A percentile compares a stretch with the other conserved stretches of the same genome.
Conservation (phyloP, 2,329 filamentous ascomycete species). For the Orbilia javanica region DNA sequence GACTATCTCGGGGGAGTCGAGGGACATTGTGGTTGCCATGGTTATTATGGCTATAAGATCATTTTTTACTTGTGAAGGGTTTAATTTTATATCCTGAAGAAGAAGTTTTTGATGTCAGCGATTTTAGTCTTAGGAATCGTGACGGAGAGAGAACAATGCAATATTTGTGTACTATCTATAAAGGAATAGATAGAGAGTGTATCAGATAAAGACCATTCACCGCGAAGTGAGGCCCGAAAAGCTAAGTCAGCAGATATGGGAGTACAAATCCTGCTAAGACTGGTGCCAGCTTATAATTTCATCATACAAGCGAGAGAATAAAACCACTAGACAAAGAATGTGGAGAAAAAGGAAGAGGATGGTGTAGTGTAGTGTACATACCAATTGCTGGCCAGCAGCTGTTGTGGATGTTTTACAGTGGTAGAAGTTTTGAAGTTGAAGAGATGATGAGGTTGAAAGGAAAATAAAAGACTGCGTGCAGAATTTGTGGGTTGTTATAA, state of each 20-base stretch:
- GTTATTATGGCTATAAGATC: slow-evolving; percentile 30
- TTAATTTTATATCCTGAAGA: slow-evolving; percentile 15
- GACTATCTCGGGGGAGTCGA: slow-evolving; percentile 26
- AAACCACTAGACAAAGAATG: background rate
- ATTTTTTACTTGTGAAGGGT: slow-evolving; percentile 19
- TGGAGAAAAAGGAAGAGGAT: background rate
- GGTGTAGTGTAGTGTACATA: slow-evolving; percentile 25
- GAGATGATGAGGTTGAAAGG: slow-evolving; percentile 47
- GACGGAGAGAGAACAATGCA: slow-evolving; percentile 19
- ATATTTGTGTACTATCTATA: background rate
- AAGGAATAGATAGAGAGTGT: background rate
- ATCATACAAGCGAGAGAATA: slow-evolving; percentile 27
- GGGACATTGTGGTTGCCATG: slow-evolving; percentile 9
- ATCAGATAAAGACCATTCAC: slow-evolving; percentile 56
- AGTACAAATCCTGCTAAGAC: slow-evolving; percentile 59
- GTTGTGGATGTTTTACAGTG: slow-evolving; percentile 17
- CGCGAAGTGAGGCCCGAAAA: slow-evolving; percentile 57
- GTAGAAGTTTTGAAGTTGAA: slow-evolving; percentile 7
- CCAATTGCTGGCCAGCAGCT: slow-evolving; percentile 52
- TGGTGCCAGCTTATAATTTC: slow-evolving; percentile 59
- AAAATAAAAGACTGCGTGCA: too few species aligned
- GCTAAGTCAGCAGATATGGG: slow-evolving; percentile 58
- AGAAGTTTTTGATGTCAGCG: background rate
- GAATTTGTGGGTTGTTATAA: slow-evolving; percentile 31
- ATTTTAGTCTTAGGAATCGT: slow-evolving; percentile 3